Evolutionary conservation across 768 basidiomycete species (phyloP).

Genomic region (Myochromella boudieri): DNA sequence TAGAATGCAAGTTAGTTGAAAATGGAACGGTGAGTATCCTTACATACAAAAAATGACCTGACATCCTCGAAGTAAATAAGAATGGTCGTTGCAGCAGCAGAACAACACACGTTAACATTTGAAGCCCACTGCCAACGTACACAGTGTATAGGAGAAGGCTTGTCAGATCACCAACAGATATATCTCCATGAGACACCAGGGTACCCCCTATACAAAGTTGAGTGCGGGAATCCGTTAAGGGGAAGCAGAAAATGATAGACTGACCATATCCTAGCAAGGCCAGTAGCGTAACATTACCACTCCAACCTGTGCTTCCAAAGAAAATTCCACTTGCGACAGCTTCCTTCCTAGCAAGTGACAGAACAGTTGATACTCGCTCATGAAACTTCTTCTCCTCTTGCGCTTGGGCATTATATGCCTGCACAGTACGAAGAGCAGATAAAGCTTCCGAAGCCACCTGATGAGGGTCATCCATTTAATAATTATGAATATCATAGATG

Average conservation of each 20-base stretch:
- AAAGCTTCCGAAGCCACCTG: conserved; percentile 90
- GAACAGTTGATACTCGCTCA: conserved; percentile 60
- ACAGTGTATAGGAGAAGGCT: conserved; percentile 89
- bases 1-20: conserved; percentile 28
- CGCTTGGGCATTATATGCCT: conserved; percentile 83
- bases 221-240: background rate
- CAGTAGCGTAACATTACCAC: conserved; percentile 89
- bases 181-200: conserved; percentile 83
- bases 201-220: conserved; percentile 64
- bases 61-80: conserved; percentile 2
- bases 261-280: conserved; percentile 88
- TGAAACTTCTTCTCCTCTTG: conserved; percentile 81
- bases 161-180: conserved; percentile 90
- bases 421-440: conserved; percentile 82
- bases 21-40: conserved; percentile 29
- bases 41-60: conserved; percentile 51
- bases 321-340: conserved; percentile 91
- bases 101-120: conserved; percentile 68
- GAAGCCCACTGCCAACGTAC: conserved; percentile 80
- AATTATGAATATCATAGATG: background rate
- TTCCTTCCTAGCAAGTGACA: conserved; percentile 80
- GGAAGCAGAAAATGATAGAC: conserved; percentile 17
- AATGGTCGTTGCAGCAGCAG: too few relatives aligned
- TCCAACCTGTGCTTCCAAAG: conserved; percentile 89
- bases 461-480: background rate